Base-by-base conservation (phyloP, 495 filamentous ascomycete genomes). In the Penicillium simplicissimum region DNA sequence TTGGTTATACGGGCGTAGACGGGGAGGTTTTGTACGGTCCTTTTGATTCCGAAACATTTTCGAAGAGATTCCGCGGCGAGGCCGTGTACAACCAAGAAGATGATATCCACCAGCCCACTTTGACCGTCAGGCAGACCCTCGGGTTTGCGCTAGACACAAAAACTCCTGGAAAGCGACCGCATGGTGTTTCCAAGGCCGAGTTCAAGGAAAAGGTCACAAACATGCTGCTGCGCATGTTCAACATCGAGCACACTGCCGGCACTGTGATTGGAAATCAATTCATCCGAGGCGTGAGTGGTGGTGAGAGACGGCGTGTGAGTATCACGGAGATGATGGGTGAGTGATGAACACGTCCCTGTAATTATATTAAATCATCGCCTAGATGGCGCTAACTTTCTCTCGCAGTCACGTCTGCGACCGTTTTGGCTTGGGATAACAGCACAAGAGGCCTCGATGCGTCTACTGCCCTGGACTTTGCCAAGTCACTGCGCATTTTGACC, bases 21-120 rank as follows among this genome's bases (percentile, higher is more conserved):
- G 93, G 92, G 7, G 88, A 94, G 19, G 90, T 96, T 0, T 73
- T 87, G 1, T 96, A 95, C 66, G 93, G 91, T 0, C 87, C 87
- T 1, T 91, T 93, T 56, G 82, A 83, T 28, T 76, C 78, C 8
- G 72, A 82, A 13, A 75, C 73, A 6, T 87, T 88, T 61, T 83
- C 85, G 52, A 81, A 87, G 61, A 79, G 85, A 47, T 94, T 90
- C 69, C 85, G 90, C 11, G 91, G 91, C 59, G 91, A 96, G 71
- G 87, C 88, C 31, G 87, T 92, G n/a, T 95, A 95, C 75, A 93
- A 92, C 68, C 85, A 87, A 54, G 92, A 95, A 67, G 90, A 92
- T 60, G 91, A 94, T 64, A 77, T 93, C 28, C 92, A 96, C 64
- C 85, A 90, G 65, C 87, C 92, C 2, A 90, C 88, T 3, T 81